These are phyloP conservation scores for Botryobasidium botryosum DNA, from an alignment of 768 basidiomycete species.

Conservation along the genomic window DNA sequence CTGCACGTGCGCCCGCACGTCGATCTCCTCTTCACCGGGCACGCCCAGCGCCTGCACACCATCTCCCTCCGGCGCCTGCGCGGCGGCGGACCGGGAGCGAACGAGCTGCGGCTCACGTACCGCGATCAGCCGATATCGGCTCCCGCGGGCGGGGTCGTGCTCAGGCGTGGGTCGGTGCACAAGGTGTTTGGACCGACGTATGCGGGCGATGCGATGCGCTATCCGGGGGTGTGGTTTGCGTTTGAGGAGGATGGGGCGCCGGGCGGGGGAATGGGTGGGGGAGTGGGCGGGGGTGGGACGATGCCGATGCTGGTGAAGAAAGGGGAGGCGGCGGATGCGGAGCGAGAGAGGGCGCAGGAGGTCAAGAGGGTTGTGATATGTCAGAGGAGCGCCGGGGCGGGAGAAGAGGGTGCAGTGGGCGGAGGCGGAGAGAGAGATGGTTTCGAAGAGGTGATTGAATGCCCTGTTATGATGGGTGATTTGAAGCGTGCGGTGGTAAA, in stretches of 20 bases:
- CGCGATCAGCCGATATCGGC: slow-evolving; percentile 4
- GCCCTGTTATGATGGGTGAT: slow-evolving; percentile 54
- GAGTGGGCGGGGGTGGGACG: no score
- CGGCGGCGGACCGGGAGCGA: slow-evolving; percentile 34
- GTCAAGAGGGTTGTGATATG: slow-evolving; percentile 59
- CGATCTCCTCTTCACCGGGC: slow-evolving; percentile 70
- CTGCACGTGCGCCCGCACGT: slow-evolving; percentile 67
- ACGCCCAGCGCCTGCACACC: slow-evolving; percentile 62
- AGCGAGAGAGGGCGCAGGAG: no score
- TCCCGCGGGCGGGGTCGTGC: slow-evolving; percentile 18
- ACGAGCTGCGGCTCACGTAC: slow-evolving; percentile 5
- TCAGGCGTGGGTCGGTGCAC: slow-evolving; percentile 48
- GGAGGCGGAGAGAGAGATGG: slow-evolving; percentile 30
- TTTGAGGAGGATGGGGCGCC: slow-evolving; percentile 51
- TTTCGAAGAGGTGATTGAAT: slow-evolving; percentile 54
- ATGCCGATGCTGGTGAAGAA: no score
- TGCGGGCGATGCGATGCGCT: slow-evolving; percentile 55
- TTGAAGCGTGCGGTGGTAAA: slow-evolving; percentile 49
- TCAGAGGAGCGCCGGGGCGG: slow-evolving; percentile 36
- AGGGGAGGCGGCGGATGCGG: slow-evolving; percentile 29
- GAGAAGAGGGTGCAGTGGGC: no score
- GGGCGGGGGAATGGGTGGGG: slow-evolving; percentile 27
- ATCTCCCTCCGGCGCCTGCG: slow-evolving; percentile 55
- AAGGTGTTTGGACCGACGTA: slow-evolving; percentile 73
- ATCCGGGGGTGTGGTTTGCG: slow-evolving; percentile 71